A percentile compares a stretch with the other conserved stretches of the same genome.
These are phyloP conservation scores for Sclerotinia sclerotiorum DNA, from an alignment of 2,329 filamentous ascomycete genomes.

Conservation along the genomic window DNA sequence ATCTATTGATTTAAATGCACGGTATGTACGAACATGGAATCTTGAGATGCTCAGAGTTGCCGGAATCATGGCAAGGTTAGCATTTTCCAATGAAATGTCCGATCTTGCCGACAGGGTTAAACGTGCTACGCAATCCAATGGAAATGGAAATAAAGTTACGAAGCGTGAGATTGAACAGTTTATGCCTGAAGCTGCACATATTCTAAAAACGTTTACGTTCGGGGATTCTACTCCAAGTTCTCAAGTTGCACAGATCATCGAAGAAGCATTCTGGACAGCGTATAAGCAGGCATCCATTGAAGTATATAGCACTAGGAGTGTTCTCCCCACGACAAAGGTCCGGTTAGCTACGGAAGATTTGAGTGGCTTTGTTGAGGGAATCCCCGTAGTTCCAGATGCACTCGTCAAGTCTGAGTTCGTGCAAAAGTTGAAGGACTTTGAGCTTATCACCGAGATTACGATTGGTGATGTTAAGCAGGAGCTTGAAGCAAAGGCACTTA, in stretches of 20 bases:
- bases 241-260: constrained; percentile 80
- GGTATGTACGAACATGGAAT: constrained; percentile 95
- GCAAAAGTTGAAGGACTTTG: constrained; percentile 76
- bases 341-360: constrained; percentile 69
- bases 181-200: constrained; percentile 77
- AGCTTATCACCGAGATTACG: constrained; percentile 83
- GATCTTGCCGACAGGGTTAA: constrained; percentile 65
- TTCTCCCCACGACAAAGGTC: constrained; percentile 80
- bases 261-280: constrained; percentile 95
- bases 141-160: constrained; percentile 53
- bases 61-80: constrained; percentile 84
- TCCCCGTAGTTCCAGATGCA: constrained; percentile 79
- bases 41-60: constrained; percentile 87
- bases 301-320: constrained; percentile 81
- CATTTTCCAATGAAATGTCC: constrained; percentile 84
- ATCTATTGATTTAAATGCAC: constrained; percentile 92
- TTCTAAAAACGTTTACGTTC: constrained; percentile 84
- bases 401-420: constrained; percentile 76
- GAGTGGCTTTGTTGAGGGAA: constrained; percentile 76
- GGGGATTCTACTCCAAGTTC: constrained; percentile 85
- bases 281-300: constrained; percentile 81
- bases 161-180: constrained; percentile 65
- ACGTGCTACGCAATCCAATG: constrained; percentile 45
- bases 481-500: constrained; percentile 77
- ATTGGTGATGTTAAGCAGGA: constrained; percentile 82